Conservation (phyloP, 352 stramenopile species). For the Pythium utonaiense region DNA sequence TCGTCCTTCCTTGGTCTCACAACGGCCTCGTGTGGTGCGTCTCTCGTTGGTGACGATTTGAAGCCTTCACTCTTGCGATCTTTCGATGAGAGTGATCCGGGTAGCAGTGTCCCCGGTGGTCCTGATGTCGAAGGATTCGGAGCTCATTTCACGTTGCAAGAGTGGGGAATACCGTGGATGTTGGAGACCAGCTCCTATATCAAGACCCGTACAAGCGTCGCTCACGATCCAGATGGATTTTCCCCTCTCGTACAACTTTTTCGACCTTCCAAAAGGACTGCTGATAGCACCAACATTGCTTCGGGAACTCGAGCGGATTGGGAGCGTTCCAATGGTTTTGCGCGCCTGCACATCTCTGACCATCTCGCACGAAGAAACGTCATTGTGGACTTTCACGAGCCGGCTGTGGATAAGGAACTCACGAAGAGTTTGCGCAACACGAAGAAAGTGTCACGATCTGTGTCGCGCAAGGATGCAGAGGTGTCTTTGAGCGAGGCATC, state of each 20-base stretch:
- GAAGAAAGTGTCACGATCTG: neutral
- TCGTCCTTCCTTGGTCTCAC: conserved; percentile 14
- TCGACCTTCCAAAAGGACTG: neutral
- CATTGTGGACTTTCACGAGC: neutral
- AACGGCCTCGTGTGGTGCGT: neutral
- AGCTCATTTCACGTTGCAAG: conserved; percentile 24
- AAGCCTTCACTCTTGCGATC: conserved; percentile 7
- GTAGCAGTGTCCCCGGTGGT: neutral
- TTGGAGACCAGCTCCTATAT: neutral
- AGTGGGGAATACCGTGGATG: conserved; percentile 19
- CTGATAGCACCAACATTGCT: neutral
- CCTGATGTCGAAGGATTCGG: conserved; percentile 24
- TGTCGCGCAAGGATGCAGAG: neutral
- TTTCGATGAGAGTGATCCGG: neutral
- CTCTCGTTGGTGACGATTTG: conserved; percentile 3
- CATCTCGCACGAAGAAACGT: neutral
- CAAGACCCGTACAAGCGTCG: neutral
- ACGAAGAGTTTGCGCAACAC: neutral
- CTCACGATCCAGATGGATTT: conserved; percentile 18
- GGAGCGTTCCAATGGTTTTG: conserved; percentile 5
- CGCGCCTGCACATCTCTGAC: conserved; percentile 3
- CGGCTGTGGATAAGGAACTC: neutral
- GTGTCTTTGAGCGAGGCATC: conserved; percentile 1
- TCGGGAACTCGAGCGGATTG: neutral
- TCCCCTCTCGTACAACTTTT: conserved; percentile 12